Evolutionary conservation across 768 basidiomycete species (phyloP).

Genomic region (Termitomyces sp.): DNA sequence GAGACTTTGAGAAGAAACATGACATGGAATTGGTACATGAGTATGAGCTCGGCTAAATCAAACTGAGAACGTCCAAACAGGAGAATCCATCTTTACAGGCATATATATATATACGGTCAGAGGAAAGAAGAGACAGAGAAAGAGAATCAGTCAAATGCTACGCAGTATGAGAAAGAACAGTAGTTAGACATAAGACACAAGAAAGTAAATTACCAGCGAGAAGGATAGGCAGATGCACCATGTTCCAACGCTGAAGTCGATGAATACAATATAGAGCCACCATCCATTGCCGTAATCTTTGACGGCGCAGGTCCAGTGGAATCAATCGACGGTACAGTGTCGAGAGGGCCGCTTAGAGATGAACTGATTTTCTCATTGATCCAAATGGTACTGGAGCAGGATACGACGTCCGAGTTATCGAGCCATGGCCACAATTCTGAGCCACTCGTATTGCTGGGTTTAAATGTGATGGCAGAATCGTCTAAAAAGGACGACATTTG

Average conservation of each 20-base stretch:
- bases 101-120: slow-evolving; percentile 10
- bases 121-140: slow-evolving; percentile 8
- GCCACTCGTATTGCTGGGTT: slow-evolving; percentile 9
- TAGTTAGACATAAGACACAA: neutral
- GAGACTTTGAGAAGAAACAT: neutral
- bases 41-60: slow-evolving; percentile 5
- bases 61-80: slow-evolving; percentile 13
- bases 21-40: neutral
- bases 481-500: slow-evolving; percentile 54
- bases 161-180: neutral
- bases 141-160: slow-evolving; percentile 14
- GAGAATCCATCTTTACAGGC: slow-evolving; percentile 11
- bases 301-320: neutral
- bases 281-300: slow-evolving; percentile 2
- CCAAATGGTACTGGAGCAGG: neutral
- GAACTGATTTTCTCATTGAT: slow-evolving; percentile 1
- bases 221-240: slow-evolving; percentile 7
- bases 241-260: slow-evolving; percentile 4
- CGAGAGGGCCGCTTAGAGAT: slow-evolving; percentile 5
- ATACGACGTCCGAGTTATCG: slow-evolving; percentile 7
- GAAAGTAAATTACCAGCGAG: slow-evolving; percentile 7
- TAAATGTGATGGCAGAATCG: slow-evolving; percentile 23
- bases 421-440: slow-evolving; percentile 21
- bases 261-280: neutral
- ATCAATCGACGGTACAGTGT: neutral